These are phyloP conservation scores for Pleurotus tuoliensis DNA, from an alignment of 768 basidiomycete species.

Conservation along the genomic window DNA sequence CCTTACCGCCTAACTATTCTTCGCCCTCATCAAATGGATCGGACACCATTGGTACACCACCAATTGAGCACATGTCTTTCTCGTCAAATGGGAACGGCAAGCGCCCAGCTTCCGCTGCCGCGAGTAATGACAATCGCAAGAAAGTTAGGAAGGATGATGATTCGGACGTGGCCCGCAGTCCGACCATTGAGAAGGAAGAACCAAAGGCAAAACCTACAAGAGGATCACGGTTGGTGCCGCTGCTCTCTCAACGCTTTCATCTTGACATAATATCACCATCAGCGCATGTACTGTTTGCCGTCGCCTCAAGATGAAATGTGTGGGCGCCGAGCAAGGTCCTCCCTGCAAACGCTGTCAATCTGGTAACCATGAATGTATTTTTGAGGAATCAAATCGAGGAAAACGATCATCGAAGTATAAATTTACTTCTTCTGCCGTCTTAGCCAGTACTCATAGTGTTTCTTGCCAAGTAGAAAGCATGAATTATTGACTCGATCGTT, in stretches of 20 bases:
- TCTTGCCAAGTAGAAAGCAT: constrained; percentile 59
- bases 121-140: constrained; percentile 47
- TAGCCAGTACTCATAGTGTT: constrained; percentile 21
- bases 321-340: constrained; percentile 84
- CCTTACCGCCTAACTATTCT: constrained; percentile 57
- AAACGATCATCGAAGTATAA: constrained; percentile 81
- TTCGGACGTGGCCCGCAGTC: constrained; percentile 44
- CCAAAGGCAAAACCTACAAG: constrained; percentile 79
- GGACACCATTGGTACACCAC: constrained; percentile 71
- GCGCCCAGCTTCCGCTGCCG: constrained; percentile 53
- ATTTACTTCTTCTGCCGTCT: constrained; percentile 10
- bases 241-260: background rate
- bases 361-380: constrained; percentile 87
- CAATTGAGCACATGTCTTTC: constrained; percentile 56
- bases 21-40: constrained; percentile 82
- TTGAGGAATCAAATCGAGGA: constrained; percentile 95
- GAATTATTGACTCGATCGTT: constrained; percentile 77
- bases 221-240: constrained; percentile 65
- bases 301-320: constrained; percentile 91
- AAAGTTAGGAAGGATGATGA: constrained; percentile 62
- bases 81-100: constrained; percentile 58
- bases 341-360: constrained; percentile 85
- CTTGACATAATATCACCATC: constrained; percentile 13
- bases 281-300: constrained; percentile 93
- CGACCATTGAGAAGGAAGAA: constrained; percentile 57